These are phyloP conservation scores for Mastigamoeba balamuthi DNA, from an alignment of 78 protist genomes.

Conservation along the genomic window DNA sequence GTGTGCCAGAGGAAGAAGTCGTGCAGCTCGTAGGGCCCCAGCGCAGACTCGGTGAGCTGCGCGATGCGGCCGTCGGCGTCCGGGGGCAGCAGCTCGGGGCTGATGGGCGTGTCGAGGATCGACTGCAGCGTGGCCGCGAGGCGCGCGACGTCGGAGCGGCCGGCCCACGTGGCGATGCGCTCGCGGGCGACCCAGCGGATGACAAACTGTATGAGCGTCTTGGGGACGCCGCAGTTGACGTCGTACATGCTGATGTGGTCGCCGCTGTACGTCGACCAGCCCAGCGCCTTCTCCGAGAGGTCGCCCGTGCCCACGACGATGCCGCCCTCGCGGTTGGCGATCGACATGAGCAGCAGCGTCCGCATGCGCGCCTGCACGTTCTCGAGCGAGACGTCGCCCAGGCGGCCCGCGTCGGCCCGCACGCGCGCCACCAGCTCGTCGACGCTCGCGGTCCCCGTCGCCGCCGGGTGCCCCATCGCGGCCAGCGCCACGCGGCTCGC, in stretches of 20 bases:
- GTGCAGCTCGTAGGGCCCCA: background rate
- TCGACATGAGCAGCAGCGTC: background rate
- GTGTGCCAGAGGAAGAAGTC: background rate
- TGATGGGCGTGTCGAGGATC: background rate
- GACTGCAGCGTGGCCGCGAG: background rate
- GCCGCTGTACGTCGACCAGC: background rate
- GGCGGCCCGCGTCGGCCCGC: background rate
- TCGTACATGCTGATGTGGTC: background rate
- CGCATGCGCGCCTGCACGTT: background rate
- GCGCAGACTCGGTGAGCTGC: background rate
- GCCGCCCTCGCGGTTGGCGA: background rate
- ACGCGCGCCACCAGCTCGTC: background rate
- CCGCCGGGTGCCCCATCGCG: background rate
- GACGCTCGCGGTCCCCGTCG: background rate
- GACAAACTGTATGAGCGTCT: background rate
- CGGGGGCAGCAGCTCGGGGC: background rate
- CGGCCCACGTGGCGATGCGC: background rate
- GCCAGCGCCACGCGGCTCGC: background rate
- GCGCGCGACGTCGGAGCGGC: background rate
- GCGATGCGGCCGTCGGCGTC: background rate
- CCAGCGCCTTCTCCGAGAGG: background rate
- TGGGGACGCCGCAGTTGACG: background rate
- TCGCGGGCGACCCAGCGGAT: background rate
- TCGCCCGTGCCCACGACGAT: background rate
- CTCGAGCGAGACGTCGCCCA: background rate